phyloP scores from a whole-genome alignment of 148 eudicot species.

The Agrostemma githago region DNA sequence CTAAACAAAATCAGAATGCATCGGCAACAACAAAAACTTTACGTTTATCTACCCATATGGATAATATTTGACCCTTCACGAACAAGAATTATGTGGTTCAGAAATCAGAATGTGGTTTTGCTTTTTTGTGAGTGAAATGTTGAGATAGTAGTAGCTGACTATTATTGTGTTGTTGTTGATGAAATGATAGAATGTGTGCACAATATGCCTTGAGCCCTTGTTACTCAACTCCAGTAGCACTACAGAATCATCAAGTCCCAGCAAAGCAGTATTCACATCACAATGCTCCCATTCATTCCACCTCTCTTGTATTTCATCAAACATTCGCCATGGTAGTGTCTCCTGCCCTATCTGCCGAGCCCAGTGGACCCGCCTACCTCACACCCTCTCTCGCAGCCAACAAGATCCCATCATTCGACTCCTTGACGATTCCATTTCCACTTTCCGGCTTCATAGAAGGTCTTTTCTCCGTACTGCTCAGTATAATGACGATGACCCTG shows the following conservation, averaged over 20 bases:
- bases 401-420: conserved; percentile 68
- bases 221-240: conserved; percentile 32
- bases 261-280: conserved; percentile 77
- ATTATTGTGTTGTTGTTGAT: not conserved
- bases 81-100: too few species aligned
- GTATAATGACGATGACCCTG: conserved; percentile 74
- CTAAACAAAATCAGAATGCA: too few species aligned
- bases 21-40: too few species aligned
- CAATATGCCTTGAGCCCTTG: conserved; percentile 73
- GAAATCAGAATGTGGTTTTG: too few species aligned
- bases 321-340: conserved; percentile 75
- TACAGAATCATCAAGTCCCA: conserved; percentile 39
- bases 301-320: conserved; percentile 78
- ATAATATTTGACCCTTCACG: too few species aligned
- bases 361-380: conserved; percentile 86
- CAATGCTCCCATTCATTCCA: conserved; percentile 88
- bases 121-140: not conserved
- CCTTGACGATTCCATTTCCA: conserved; percentile 68
- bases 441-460: conserved; percentile 68
- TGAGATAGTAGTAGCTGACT: not conserved
- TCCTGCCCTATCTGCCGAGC: conserved; percentile 92
- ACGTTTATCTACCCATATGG: too few species aligned
- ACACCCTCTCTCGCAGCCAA: conserved; percentile 47
- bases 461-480: conserved; percentile 71
- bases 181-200: conserved; percentile 54